Evolutionary conservation across 352 stramenopile species (phyloP).

Genomic region (Phytophthora chlamydospora): DNA sequence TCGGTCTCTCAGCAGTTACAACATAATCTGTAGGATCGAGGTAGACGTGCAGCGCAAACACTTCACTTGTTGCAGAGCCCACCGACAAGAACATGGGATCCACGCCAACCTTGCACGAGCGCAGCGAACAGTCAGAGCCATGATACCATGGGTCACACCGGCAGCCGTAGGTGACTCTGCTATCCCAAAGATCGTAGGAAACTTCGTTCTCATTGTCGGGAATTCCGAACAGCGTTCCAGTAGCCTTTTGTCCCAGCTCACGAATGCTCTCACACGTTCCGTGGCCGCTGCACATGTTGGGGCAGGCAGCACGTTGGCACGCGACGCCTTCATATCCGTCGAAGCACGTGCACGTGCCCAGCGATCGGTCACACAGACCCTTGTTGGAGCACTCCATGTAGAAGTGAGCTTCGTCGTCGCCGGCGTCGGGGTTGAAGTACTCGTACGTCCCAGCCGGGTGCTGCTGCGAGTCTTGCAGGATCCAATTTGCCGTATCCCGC

Average conservation of each 20-base stretch:
- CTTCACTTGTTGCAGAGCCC: conserved; percentile 47
- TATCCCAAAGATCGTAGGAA: conserved; percentile 83
- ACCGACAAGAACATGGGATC: conserved; percentile 65
- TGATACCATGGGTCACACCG: conserved; percentile 90
- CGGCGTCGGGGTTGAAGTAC: conserved; percentile 64
- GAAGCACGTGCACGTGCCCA: conserved; percentile 90
- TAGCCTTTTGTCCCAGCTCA: conserved; percentile 57
- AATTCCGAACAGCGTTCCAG: conserved; percentile 47
- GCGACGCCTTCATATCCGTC: conserved; percentile 89
- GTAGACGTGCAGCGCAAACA: conserved; percentile 56
- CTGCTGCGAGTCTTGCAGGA: conserved; percentile 79
- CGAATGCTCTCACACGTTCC: conserved; percentile 79
- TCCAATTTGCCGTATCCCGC: conserved; percentile 38
- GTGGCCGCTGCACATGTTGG: conserved; percentile 69
- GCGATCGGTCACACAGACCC: conserved; percentile 88
- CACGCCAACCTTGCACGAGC: conserved; percentile 71
- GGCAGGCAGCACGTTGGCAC: conserved; percentile 81
- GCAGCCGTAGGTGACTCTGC: conserved; percentile 82
- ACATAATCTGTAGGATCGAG: conserved; percentile 20
- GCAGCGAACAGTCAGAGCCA: conserved; percentile 81
- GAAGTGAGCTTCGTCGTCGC: conserved; percentile 75
- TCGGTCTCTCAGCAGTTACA: background rate
- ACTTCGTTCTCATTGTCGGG: conserved; percentile 24
- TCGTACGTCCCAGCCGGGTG: conserved; percentile 72
- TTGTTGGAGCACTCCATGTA: conserved; percentile 96